Evolutionary conservation across 148 eudicot species (phyloP).

Genomic region (Chenopodium quinoa): DNA sequence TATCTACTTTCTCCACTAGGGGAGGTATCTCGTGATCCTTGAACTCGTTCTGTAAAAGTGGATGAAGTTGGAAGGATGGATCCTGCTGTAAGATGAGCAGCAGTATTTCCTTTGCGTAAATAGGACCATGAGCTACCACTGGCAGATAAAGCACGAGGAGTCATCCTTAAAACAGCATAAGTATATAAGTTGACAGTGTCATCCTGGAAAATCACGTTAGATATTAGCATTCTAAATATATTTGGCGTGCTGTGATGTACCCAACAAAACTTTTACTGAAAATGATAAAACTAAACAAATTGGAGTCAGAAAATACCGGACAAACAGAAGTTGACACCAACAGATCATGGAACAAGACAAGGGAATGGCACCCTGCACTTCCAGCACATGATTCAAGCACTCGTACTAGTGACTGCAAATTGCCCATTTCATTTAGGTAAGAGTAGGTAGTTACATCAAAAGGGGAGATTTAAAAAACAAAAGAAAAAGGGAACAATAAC

Average conservation of each 20-base stretch:
- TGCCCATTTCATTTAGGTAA: background rate
- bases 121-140: conserved; percentile 77
- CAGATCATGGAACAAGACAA: conserved; percentile 86
- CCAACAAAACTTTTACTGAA: too few relatives aligned
- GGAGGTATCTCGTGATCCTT: conserved; percentile 50
- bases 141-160: conserved; percentile 71
- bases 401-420: conserved; percentile 73
- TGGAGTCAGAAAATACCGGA: conserved; percentile 48
- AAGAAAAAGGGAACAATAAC: background rate
- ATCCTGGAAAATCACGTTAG: conserved; percentile 43
- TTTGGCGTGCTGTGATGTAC: background rate
- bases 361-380: conserved; percentile 60
- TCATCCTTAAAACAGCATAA: conserved; percentile 80
- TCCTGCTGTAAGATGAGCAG: conserved; percentile 43
- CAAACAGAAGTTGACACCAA: conserved; percentile 80
- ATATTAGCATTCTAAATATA: background rate
- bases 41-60: conserved; percentile 45
- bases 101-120: conserved; percentile 62
- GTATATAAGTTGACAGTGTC: conserved; percentile 78
- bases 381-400: conserved; percentile 71
- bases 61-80: conserved; percentile 37
- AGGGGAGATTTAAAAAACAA: too few relatives aligned
- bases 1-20: conserved; percentile 45
- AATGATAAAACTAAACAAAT: background rate
- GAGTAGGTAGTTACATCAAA: background rate